These are phyloP conservation scores for Chloris gayana DNA, from an alignment of 176 grass and related monocot genomes.

Conservation along the genomic window DNA sequence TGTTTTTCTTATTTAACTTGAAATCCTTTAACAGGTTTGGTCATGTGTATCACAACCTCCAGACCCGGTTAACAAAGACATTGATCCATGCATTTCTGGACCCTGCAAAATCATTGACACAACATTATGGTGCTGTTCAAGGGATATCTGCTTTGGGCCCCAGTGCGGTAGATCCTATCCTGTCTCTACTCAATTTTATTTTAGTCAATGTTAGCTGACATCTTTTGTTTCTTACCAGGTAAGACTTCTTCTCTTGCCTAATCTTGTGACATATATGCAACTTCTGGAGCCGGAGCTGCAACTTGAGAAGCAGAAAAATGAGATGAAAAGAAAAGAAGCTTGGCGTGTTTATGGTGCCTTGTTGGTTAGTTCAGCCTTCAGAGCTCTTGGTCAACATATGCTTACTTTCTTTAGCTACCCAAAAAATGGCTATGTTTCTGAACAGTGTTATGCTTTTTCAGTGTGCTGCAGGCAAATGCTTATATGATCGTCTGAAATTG, in stretches of 20 bases:
- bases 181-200: slow-evolving; percentile 24
- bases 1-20: slow-evolving; percentile 10
- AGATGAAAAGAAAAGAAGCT: slow-evolving; percentile 93
- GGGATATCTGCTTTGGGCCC: slow-evolving; percentile 85
- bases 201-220: slow-evolving; percentile 6
- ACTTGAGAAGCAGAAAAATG: slow-evolving; percentile 92
- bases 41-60: slow-evolving; percentile 87
- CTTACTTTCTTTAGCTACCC: slow-evolving; percentile 10
- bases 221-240: slow-evolving; percentile 53
- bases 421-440: slow-evolving; percentile 12
- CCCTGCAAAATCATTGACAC: slow-evolving; percentile 85
- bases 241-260: slow-evolving; percentile 82
- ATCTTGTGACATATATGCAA: slow-evolving; percentile 83
- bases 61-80: slow-evolving; percentile 71
- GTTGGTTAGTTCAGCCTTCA: slow-evolving; percentile 49
- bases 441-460: slow-evolving; percentile 40
- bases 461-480: slow-evolving; percentile 91
- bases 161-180: slow-evolving; percentile 54
- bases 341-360: slow-evolving; percentile 92
- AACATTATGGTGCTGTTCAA: slow-evolving; percentile 95
- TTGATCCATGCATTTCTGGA: slow-evolving; percentile 89
- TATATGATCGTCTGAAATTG: slow-evolving; percentile 80
- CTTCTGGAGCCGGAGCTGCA: slow-evolving; percentile 87
- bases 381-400: slow-evolving; percentile 8
- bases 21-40: slow-evolving; percentile 58